phyloP scores from a whole-genome alignment of 2,329 filamentous ascomycete genomes.

The Didymella keratinophila region DNA sequence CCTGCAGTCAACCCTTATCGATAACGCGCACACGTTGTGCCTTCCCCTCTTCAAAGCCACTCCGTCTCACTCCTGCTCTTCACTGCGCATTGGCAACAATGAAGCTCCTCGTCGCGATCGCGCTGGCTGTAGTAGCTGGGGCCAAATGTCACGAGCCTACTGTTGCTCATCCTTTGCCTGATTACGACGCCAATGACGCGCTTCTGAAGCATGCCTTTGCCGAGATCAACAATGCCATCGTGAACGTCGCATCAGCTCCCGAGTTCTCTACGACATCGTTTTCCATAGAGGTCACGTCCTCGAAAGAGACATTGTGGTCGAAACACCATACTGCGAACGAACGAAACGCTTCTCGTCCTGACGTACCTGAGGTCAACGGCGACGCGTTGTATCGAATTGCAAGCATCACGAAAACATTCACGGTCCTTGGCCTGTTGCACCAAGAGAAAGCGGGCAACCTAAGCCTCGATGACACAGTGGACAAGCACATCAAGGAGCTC shows the following conservation, averaged over 20 bases:
- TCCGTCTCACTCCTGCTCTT: not conserved
- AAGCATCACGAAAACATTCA: constrained; percentile 49
- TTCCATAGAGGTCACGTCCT: constrained; percentile 53
- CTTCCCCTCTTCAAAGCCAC: not conserved
- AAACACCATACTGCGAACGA: constrained; percentile 50
- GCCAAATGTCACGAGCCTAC: constrained; percentile 49
- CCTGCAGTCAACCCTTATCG: not conserved
- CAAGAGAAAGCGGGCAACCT: constrained; percentile 47
- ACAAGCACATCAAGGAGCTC: constrained; percentile 46
- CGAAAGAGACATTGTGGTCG: constrained; percentile 50
- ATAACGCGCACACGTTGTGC: not conserved
- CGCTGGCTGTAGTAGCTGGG: constrained; percentile 14
- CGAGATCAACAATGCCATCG: constrained; percentile 37
- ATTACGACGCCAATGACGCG: constrained; percentile 38
- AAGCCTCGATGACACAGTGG: constrained; percentile 45
- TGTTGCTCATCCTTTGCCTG: constrained; percentile 51
- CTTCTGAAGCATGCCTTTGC: constrained; percentile 42
- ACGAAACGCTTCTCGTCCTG: constrained; percentile 49
- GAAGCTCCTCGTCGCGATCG: not conserved
- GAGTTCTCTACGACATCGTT: constrained; percentile 49
- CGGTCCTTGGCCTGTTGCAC: constrained; percentile 43
- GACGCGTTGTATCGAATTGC: constrained; percentile 54
- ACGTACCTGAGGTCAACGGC: constrained; percentile 47
- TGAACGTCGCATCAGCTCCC: constrained; percentile 31
- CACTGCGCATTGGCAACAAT: not conserved